Base-by-base conservation (phyloP, 345 rosid genomes). In the Eucalyptus sideroxylon region DNA sequence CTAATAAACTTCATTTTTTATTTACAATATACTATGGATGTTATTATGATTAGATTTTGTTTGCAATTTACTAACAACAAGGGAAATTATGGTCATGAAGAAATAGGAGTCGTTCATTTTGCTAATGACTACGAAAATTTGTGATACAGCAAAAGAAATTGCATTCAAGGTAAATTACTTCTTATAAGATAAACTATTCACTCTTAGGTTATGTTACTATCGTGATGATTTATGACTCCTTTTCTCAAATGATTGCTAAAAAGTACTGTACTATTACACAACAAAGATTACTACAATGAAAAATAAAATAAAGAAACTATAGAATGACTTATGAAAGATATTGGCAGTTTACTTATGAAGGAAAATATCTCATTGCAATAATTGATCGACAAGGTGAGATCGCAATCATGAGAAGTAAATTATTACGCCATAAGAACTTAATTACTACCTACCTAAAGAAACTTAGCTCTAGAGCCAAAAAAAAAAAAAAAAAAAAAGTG, bases 251-350 rank as follows among this genome's bases (percentile, higher is more conserved):
- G 60, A 56, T 2, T 56, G 1, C 2, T 56, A 24, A 2, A 56
- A 56, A 9, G 30, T 56, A 56, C 0, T 9, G 0, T 56, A 24
- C 14, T 56, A 24, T 56, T 0, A 0, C 62, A 56, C 62, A 56
- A 23, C 0, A 0, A 2, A 56, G 30, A 56, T 2, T 56, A 56
- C 62, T 56, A 56, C 3, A 23, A 56, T 56, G 62, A 56, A 56
- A 65, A n/a, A 30, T 4, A 8, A 8, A 44, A 44, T 44, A 44
- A 44, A 44, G 10, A 44, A 65, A 65, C 10, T 65, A 15, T 65
- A 7, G 21, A 65, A 30, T 30, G 72, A 15, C 19, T 65, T 16
- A 14, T 7, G 17, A 65, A n/a, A 65, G 40, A 65, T 8, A n/a
- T 7, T 1, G 19, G 10, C 10, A 65, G 1, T 65, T n/a, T n/a